These are phyloP conservation scores for Azolla pinnata DNA, from an alignment of 75 land plant species.

Conservation along the genomic window DNA sequence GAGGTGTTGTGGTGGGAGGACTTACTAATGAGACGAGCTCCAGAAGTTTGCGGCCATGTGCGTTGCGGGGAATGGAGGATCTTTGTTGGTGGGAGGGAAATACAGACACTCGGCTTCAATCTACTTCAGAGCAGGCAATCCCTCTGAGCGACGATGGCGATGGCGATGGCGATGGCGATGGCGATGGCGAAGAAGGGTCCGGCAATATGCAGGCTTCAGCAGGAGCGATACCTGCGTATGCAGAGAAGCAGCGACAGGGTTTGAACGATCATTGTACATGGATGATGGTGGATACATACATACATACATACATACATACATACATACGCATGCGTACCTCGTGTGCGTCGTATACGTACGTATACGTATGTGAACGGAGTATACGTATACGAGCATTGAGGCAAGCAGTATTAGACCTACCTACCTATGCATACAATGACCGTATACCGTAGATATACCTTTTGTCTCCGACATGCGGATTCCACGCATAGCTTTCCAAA, in stretches of 20 bases:
- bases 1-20: neutral
- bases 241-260: neutral
- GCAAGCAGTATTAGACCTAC: too few species aligned
- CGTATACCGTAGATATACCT: too few species aligned
- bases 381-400: too few species aligned
- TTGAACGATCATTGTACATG: neutral
- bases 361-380: neutral
- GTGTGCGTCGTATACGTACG: too few species aligned
- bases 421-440: too few species aligned
- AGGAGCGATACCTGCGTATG: neutral
- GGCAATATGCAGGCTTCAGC: neutral
- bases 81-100: too few species aligned
- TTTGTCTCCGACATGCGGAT: too few species aligned
- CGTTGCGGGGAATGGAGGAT: too few species aligned
- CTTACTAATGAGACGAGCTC: constrained; percentile 26
- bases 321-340: neutral
- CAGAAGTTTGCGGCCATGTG: constrained; percentile 31
- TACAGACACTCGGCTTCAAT: too few species aligned
- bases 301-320: neutral
- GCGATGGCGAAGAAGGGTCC: neutral
- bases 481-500: too few species aligned
- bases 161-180: neutral
- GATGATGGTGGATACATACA: neutral
- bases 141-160: too few species aligned
- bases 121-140: too few species aligned